A percentile compares a stretch with the other conserved stretches of the same genome.
Evolutionary conservation across 2,329 filamentous ascomycete genomes (phyloP).

Genomic region (Cercospora canescens): DNA sequence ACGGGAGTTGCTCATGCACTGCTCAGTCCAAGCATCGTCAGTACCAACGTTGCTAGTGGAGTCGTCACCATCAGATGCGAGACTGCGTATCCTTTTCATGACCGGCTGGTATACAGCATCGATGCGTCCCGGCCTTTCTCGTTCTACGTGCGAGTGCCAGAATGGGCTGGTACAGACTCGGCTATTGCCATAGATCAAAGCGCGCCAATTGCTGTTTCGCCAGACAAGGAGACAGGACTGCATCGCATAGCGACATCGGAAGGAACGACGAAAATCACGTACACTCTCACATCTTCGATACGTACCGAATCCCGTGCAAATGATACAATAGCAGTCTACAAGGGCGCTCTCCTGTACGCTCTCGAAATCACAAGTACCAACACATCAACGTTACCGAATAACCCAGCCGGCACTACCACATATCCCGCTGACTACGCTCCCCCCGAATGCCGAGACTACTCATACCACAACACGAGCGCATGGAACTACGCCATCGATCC

Average conservation of each 20-base stretch:
- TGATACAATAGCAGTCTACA: slow-evolving; percentile 39
- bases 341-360: slow-evolving; percentile 41
- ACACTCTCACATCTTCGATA: slow-evolving; percentile 37
- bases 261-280: slow-evolving; percentile 38
- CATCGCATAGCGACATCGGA: slow-evolving; percentile 39
- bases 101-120: slow-evolving; percentile 44
- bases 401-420: slow-evolving; percentile 9
- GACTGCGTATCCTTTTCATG: slow-evolving; percentile 53
- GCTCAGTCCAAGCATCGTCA: slow-evolving; percentile 48
- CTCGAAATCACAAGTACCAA: slow-evolving; percentile 33
- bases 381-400: slow-evolving; percentile 25
- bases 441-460: slow-evolving; percentile 30
- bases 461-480: slow-evolving; percentile 32
- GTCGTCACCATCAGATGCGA: slow-evolving; percentile 47
- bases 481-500: slow-evolving; percentile 43
- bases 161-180: slow-evolving; percentile 39
- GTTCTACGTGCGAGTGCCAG: slow-evolving; percentile 50
- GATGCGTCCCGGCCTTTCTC: slow-evolving; percentile 38
- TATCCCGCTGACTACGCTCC: slow-evolving; percentile 24
- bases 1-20: slow-evolving; percentile 54
- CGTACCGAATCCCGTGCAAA: slow-evolving; percentile 42
- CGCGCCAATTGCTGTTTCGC: slow-evolving; percentile 21
- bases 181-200: slow-evolving; percentile 5
- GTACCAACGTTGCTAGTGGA: slow-evolving; percentile 40
- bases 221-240: slow-evolving; percentile 41